Base-by-base conservation (phyloP, 2,329 filamentous ascomycete species). In the Orbilia blumenaviensis region DNA sequence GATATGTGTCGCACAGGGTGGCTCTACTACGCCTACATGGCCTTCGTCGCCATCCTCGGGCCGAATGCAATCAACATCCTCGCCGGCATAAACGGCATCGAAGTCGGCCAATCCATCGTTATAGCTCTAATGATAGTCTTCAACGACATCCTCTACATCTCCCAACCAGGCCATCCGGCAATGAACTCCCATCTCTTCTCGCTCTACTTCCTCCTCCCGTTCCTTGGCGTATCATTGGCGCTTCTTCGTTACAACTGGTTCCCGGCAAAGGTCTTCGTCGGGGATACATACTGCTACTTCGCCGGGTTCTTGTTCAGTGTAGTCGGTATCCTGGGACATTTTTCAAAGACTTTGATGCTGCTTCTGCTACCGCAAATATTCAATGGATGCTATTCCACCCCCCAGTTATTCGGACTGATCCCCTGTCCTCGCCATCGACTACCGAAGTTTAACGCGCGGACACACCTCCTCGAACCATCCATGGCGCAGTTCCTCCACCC, bases 41-140 rank as follows among this genome's bases (percentile, higher is more conserved):
- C 93, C 62, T 91, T 92, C 68, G 88, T 99, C 79, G 92, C 94
- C 82, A 99, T 99, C 83, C 99, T 99, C 85, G 96, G 93, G 80
- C 94, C 95, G 5, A 98, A 99, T 85, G 93, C 93, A 83, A 99
- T 99, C 88, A 99, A 99, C 86, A 99, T 99, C 84, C 86, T 99
- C n/a, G 95, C 95, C 0, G 95, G 95, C n/a, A 92, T 99, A 83
- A 99, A 99, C 83, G 95, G 95, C 66, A 95, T 99, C 82, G 95
- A 99, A 83, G 95, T 98, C 66, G 89, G 91, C 9, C 95, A 99
- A 84, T 97, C 93, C 74, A 86, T 99, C 78, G 92, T 97, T 78
- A 92, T 99, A 81, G 94, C 94, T 25, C 83, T 89, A 63, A 87
- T 98, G 60, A 88, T 99, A 79, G 88, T 91, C 74, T 84, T 93